Conservation (phyloP, 169 alveolate genomes). For the Besnoitia besnoiti region DNA sequence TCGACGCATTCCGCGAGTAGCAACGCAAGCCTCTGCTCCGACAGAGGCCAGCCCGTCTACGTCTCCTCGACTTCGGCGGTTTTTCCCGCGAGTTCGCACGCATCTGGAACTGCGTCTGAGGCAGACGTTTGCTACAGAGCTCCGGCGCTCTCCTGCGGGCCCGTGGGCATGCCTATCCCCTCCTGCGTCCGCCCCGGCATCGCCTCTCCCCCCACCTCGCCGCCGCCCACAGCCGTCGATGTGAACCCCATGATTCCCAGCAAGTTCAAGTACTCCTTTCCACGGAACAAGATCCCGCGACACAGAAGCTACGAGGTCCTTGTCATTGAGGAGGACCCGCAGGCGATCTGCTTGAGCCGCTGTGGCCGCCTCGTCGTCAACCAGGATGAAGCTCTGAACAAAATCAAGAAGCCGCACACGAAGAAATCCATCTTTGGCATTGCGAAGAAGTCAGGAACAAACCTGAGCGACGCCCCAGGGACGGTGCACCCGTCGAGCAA, state of each 20-base stretch:
- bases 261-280: slow-evolving; percentile 49
- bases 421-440: slow-evolving; percentile 48
- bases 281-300: background rate
- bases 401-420: slow-evolving; percentile 29
- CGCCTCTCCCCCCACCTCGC: too few relatives aligned
- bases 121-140: too few relatives aligned
- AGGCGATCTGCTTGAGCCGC: background rate
- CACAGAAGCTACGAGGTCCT: slow-evolving; percentile 61
- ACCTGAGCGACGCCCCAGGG: background rate
- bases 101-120: background rate
- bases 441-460: background rate
- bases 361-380: background rate
- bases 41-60: background rate
- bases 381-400: background rate
- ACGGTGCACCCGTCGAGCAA: too few relatives aligned
- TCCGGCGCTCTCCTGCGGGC: too few relatives aligned
- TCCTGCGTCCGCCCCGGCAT: too few relatives aligned
- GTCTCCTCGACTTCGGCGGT: background rate
- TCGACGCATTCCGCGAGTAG: background rate
- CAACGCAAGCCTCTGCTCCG: background rate
- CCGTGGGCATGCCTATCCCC: too few relatives aligned
- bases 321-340: slow-evolving; percentile 15
- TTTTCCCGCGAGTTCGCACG: background rate
- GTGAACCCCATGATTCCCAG: slow-evolving; percentile 48
- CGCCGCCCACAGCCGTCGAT: background rate